phyloP scores from a whole-genome alignment of 768 basidiomycete genomes.

The Boletus reticulatus region DNA sequence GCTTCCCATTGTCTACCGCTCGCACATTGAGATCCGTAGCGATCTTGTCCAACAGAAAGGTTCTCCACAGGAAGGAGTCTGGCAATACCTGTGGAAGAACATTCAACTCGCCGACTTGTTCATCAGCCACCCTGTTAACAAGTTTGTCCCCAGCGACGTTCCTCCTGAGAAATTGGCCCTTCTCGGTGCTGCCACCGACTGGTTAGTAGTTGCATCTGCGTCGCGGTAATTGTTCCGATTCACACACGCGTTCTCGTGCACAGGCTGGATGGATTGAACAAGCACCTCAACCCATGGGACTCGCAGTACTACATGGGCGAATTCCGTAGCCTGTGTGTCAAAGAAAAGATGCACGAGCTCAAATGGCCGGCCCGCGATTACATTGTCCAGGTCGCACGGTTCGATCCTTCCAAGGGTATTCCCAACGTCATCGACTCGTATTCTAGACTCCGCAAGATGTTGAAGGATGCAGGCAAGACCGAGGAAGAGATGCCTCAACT shows the following conservation, averaged over 20 bases:
- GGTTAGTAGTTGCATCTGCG: slow-evolving; percentile 44
- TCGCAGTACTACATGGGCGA: slow-evolving; percentile 88
- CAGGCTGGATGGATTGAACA: slow-evolving; percentile 94
- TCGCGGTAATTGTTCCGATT: slow-evolving; percentile 5
- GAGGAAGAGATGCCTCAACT: slow-evolving; percentile 66
- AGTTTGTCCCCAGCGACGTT: slow-evolving; percentile 89
- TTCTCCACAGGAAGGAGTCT: slow-evolving; percentile 87
- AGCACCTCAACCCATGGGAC: slow-evolving; percentile 78
- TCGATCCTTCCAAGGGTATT: slow-evolving; percentile 87
- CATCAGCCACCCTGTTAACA: slow-evolving; percentile 92
- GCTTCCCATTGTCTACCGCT: slow-evolving; percentile 88
- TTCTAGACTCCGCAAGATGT: slow-evolving; percentile 70
- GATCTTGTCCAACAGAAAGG: slow-evolving; percentile 80
- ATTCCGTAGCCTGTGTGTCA: slow-evolving; percentile 72
- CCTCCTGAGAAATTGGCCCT: slow-evolving; percentile 67
- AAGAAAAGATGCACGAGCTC: slow-evolving; percentile 80
- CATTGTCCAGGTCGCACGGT: slow-evolving; percentile 89
- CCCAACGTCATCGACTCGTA: slow-evolving; percentile 87
- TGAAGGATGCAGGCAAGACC: slow-evolving; percentile 44
- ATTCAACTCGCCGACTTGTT: slow-evolving; percentile 89
- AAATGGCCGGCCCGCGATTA: slow-evolving; percentile 82
- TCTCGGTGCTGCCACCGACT: slow-evolving; percentile 83
- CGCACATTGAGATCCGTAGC: slow-evolving; percentile 91
- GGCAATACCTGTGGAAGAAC: slow-evolving; percentile 94
- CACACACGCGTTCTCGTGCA: neutral